phyloP scores from a whole-genome alignment of 768 basidiomycete genomes.

The Amylocystis lapponica region DNA sequence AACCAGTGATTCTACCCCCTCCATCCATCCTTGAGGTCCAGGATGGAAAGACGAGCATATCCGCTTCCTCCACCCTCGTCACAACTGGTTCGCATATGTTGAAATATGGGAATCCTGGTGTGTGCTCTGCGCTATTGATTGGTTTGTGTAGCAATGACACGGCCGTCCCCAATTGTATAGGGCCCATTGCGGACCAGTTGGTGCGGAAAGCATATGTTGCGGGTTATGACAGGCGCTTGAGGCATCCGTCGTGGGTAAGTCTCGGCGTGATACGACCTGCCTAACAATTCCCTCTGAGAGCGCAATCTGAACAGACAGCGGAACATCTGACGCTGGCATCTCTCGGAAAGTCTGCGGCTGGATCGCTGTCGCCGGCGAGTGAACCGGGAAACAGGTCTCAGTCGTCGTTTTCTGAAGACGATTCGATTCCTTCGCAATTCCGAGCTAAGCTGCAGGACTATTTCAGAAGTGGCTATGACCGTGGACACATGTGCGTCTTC shows the following conservation, averaged over 20 bases:
- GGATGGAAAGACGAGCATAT: too few species aligned
- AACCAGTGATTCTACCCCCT: conserved; percentile 8
- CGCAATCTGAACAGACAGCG: conserved; percentile 58
- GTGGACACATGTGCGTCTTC: conserved; percentile 85
- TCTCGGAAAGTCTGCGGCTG: conserved; percentile 44
- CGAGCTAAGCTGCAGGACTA: conserved; percentile 85
- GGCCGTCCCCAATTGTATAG: conserved; percentile 33
- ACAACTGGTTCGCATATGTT: conserved; percentile 47
- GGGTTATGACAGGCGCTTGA: conserved; percentile 83
- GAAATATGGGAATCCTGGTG: conserved; percentile 82
- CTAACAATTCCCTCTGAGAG: background rate
- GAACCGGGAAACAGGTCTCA: conserved; percentile 62
- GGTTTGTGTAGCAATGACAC: conserved; percentile 3
- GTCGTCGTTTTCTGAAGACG: conserved; percentile 82
- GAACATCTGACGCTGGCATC: conserved; percentile 87
- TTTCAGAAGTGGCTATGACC: conserved; percentile 89
- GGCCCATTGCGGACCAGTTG: conserved; percentile 77
- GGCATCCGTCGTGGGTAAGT: conserved; percentile 91
- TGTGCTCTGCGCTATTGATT: conserved; percentile 24
- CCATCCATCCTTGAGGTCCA: conserved; percentile 42
- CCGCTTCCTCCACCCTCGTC: too few species aligned
- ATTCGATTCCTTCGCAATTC: conserved; percentile 67
- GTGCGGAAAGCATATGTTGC: conserved; percentile 81
- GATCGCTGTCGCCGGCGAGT: conserved; percentile 29
- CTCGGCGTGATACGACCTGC: background rate